Evolutionary conservation across 352 stramenopile species (phyloP), one percentile per base, ranked within the genome.

Genomic region (Phytophthora lateralis): DNA sequence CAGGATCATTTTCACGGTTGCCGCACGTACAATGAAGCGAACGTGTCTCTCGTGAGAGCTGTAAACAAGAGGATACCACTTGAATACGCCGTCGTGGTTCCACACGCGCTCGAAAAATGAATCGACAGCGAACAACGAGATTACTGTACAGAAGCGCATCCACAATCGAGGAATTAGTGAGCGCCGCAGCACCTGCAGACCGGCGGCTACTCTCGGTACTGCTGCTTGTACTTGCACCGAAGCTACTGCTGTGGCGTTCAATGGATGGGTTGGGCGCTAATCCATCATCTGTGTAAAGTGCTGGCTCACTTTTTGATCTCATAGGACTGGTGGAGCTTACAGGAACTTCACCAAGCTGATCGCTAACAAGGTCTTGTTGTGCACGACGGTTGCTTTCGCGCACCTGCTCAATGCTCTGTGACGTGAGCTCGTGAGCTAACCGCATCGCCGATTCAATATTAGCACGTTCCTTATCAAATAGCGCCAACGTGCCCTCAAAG

Each of bases 381-480:
- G 60, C 53, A 47, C 65, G 59, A 0, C 59, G 69, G 26, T 83
- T 82, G 8, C 55, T 67, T 55, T 94, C 85, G 3, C 85, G 75
- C 15, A 90, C 73, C 35, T 80, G 73, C 18, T 91, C 78, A 45
- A 92, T 89, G 52, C 82, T 92, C 48, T 92, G 85, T 1, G 80
- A 53, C 9, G 82, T 88, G 9, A 94, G 72, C 32, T 94, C 81
- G 30, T 86, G 81, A 17, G 80, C 85, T 24, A 94, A 54, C 11
- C 80, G 71, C 73, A 94, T 89, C 12, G 85, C 85, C 21, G 83
- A 91, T 48, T 94, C 82, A 39, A 94, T 94, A 41, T 94, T 94
- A 6, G 85, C 63, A 29, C 85, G 77, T 59, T 94, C 81, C 41
- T 88, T 88, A 60, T 94, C 85, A 51, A 94, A 94, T 12, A 88